phyloP scores from a whole-genome alignment of 805 yeast species.

The Isabelozyma rhagii region DNA sequence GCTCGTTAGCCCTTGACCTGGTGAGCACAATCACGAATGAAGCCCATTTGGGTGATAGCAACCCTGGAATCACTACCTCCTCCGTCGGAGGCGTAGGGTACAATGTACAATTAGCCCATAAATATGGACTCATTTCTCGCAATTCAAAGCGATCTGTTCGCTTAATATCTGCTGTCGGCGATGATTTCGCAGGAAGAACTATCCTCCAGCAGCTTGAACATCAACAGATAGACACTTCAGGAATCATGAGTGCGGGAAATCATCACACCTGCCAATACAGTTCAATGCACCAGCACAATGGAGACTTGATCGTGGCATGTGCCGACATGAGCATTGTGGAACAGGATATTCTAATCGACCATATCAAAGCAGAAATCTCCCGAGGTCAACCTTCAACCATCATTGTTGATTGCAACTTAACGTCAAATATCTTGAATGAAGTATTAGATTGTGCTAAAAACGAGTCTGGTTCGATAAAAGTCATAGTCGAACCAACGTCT shows the following conservation, averaged over 20 bases:
- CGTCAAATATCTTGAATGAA: conserved; percentile 35
- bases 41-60: conserved; percentile 54
- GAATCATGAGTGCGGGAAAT: conserved; percentile 27
- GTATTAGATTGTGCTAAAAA: conserved; percentile 24
- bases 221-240: conserved; percentile 31
- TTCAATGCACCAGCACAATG: conserved; percentile 60
- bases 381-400: conserved; percentile 46
- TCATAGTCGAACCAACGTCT: conserved; percentile 78
- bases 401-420: conserved; percentile 68
- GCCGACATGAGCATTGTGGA: conserved; percentile 82
- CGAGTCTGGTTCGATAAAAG: conserved; percentile 17
- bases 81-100: conserved; percentile 84
- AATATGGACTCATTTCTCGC: conserved; percentile 18
- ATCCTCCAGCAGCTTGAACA: conserved; percentile 27
- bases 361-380: conserved; percentile 40
- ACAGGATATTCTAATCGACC: conserved; percentile 35
- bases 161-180: conserved; percentile 59
- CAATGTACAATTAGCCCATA: conserved; percentile 69
- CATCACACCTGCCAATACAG: conserved; percentile 65
- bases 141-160: conserved; percentile 16
- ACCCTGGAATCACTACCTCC: conserved; percentile 59
- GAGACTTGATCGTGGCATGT: conserved; percentile 69
- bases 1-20: conserved; percentile 75
- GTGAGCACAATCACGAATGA: conserved; percentile 44
- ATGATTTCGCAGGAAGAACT: conserved; percentile 51